Percentiles rank a stretch among this genome's conserved stretches.
Conservation (phyloP, 345 rosid genomes). For the Lepidium africanum region DNA sequence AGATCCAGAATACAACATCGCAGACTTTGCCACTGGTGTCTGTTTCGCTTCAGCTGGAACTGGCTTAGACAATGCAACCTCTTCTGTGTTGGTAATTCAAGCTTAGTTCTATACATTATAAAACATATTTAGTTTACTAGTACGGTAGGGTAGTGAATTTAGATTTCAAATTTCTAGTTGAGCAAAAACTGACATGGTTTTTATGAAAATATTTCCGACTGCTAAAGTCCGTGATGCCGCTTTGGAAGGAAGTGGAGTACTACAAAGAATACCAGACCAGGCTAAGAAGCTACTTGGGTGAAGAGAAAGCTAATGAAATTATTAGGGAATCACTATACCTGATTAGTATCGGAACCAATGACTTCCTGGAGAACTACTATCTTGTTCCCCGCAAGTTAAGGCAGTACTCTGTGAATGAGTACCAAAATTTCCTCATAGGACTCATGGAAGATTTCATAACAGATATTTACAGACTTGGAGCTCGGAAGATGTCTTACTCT, state of each 20-base stretch:
- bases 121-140: neutral
- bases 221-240: constrained; percentile 70
- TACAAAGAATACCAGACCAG: constrained; percentile 57
- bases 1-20: constrained; percentile 52
- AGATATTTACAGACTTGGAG: constrained; percentile 59
- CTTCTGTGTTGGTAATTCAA: constrained; percentile 61
- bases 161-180: neutral
- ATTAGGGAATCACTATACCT: constrained; percentile 54
- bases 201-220: neutral
- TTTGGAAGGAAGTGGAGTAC: constrained; percentile 75
- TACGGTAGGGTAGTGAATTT: neutral
- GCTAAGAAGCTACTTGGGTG: constrained; percentile 44
- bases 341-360: constrained; percentile 80
- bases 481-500: constrained; percentile 43
- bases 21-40: constrained; percentile 74
- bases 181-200: neutral
- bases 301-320: constrained; percentile 42
- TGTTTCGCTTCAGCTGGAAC: constrained; percentile 93
- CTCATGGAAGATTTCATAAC: constrained; percentile 46
- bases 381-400: constrained; percentile 33
- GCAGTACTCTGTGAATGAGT: constrained; percentile 37
- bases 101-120: neutral
- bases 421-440: constrained; percentile 48
- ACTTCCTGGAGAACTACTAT: constrained; percentile 75
- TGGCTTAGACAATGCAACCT: constrained; percentile 74